These are phyloP conservation scores for Penicillium paxilli DNA, from an alignment of 495 filamentous ascomycete species.

Conservation along the genomic window DNA sequence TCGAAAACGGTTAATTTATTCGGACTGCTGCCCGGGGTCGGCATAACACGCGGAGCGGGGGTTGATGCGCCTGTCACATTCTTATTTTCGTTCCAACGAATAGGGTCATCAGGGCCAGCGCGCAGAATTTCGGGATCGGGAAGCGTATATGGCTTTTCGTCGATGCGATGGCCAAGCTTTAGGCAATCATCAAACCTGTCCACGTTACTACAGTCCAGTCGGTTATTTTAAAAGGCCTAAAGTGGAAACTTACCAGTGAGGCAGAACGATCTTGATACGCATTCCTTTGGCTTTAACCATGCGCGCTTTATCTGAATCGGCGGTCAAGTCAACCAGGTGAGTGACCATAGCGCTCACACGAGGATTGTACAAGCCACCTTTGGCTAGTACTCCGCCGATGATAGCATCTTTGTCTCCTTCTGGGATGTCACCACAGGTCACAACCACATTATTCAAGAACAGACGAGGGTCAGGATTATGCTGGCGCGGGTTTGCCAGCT, in stretches of 20 bases:
- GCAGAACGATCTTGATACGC: constrained; percentile 81
- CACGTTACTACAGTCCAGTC: background rate
- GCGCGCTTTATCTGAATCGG: constrained; percentile 72
- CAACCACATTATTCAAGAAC: constrained; percentile 79
- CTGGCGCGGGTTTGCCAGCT: constrained; percentile 73
- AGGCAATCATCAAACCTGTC: constrained; percentile 94
- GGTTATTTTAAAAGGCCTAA: background rate
- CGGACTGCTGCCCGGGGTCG: constrained; percentile 39
- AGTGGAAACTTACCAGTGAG: constrained; percentile 72
- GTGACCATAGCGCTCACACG: constrained; percentile 72
- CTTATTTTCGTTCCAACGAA: constrained; percentile 55
- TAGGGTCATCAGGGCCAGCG: constrained; percentile 50
- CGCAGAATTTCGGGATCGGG: constrained; percentile 81
- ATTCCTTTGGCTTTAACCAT: constrained; percentile 61
- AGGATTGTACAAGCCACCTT: constrained; percentile 78
- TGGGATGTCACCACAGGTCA: constrained; percentile 80
- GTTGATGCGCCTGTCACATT: constrained; percentile 74
- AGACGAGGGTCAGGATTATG: constrained; percentile 88
- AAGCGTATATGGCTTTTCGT: constrained; percentile 82
- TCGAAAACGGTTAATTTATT: constrained; percentile 53
- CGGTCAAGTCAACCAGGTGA: constrained; percentile 82
- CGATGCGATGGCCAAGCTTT: constrained; percentile 82
- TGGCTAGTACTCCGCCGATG: constrained; percentile 81
- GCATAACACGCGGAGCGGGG: constrained; percentile 57
- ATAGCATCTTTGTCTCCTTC: constrained; percentile 90